A percentile compares a stretch with the other conserved stretches of the same genome.
Evolutionary conservation across 2,329 filamentous ascomycete species (phyloP).

Genomic region (Drechmeria coniospora): DNA sequence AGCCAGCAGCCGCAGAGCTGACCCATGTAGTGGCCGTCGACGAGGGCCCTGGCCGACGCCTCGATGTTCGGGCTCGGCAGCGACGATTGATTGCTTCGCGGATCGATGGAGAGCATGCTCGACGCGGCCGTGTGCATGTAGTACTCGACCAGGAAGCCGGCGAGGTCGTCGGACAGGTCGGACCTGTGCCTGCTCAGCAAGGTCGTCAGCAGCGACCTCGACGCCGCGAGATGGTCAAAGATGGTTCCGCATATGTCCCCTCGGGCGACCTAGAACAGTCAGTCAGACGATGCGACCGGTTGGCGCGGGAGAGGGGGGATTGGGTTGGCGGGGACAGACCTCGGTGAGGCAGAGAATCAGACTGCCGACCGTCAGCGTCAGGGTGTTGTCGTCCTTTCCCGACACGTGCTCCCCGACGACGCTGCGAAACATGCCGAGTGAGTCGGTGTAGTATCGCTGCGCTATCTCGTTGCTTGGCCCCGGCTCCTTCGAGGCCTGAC

Average conservation of each 20-base stretch:
- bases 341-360: slow-evolving; percentile 31
- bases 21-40: slow-evolving; percentile 17
- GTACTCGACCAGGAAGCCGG: slow-evolving; percentile 31
- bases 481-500: slow-evolving; percentile 15
- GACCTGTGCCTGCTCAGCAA: slow-evolving; percentile 18
- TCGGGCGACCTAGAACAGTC: slow-evolving; percentile 15
- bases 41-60: slow-evolving; percentile 13
- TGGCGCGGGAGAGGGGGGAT: too few species aligned
- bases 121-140: slow-evolving; percentile 30
- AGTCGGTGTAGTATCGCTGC: slow-evolving; percentile 19
- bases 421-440: slow-evolving; percentile 19
- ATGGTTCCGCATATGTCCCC: slow-evolving; percentile 29
- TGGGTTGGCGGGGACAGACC: slow-evolving; percentile 13
- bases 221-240: slow-evolving; percentile 28
- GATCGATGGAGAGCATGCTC: slow-evolving; percentile 29
- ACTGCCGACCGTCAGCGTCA: slow-evolving; percentile 27
- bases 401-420: slow-evolving; percentile 18
- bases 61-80: slow-evolving; percentile 17
- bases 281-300: too few species aligned
- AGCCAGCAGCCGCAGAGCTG: slow-evolving; percentile 24
- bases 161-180: slow-evolving; percentile 19
- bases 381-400: slow-evolving; percentile 16
- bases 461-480: slow-evolving; percentile 15
- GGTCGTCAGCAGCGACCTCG: slow-evolving; percentile 23
- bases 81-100: slow-evolving; percentile 10